Conservation (phyloP, 495 filamentous ascomycete species). For the Bombardia bombarda region DNA sequence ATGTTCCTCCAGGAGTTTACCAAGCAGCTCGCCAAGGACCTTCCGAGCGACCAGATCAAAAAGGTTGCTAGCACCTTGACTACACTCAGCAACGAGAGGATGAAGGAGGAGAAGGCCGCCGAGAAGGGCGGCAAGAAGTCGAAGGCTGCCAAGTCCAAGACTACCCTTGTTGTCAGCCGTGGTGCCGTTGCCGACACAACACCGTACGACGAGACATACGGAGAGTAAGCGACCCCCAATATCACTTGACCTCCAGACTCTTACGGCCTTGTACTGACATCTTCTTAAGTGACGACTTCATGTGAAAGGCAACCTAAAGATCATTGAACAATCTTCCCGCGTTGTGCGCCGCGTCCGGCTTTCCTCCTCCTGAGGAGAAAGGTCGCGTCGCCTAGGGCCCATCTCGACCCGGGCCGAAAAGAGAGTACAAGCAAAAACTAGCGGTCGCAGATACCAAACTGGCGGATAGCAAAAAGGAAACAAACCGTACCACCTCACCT, state of each 20-base stretch:
- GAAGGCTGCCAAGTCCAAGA: conserved; percentile 92
- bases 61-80: conserved; percentile 82
- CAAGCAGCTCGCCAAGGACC: conserved; percentile 79
- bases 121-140: conserved; percentile 96
- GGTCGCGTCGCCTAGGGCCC: not conserved
- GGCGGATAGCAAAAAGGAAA: too few relatives aligned
- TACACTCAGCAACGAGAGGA: conserved; percentile 89
- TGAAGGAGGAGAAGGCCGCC: conserved; percentile 94
- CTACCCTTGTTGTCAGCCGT: conserved; percentile 52
- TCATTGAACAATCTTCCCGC: conserved; percentile 1
- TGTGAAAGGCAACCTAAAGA: conserved; percentile 31
- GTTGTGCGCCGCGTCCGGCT: conserved; percentile 1
- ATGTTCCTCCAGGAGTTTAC: conserved; percentile 86
- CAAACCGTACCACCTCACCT: too few relatives aligned
- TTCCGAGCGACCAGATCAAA: conserved; percentile 87
- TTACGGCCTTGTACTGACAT: conserved; percentile 11
- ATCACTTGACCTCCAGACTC: not conserved
- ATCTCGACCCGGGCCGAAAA: not conserved
- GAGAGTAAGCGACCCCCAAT: conserved; percentile 52
- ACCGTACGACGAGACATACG: conserved; percentile 66
- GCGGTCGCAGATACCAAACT: too few relatives aligned
- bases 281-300: conserved; percentile 38
- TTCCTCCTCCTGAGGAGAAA: not conserved
- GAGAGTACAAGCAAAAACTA: too few relatives aligned
- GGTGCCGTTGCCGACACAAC: conserved; percentile 56